A percentile compares a stretch with the other conserved stretches of the same genome.
Conservation (phyloP, 2,329 filamentous ascomycete species). For the Xylaria sp. region DNA sequence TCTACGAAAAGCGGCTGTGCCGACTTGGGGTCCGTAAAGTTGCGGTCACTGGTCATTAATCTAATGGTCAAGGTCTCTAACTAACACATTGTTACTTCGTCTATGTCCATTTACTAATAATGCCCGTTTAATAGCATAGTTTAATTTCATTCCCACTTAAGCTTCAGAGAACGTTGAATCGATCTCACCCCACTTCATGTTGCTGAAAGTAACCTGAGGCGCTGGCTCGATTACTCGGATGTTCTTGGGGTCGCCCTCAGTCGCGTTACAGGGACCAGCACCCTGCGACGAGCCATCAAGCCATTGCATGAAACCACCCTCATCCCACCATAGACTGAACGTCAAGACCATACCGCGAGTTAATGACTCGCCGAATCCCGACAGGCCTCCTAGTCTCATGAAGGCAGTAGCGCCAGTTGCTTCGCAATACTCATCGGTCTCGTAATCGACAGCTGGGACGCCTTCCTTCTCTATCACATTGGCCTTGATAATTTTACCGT, state of each 20-base stretch:
- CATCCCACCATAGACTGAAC: constrained; percentile 64
- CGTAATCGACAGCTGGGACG: constrained; percentile 45
- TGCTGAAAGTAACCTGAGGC: constrained; percentile 63
- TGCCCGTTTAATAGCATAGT: background rate
- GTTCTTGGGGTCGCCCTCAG: constrained; percentile 57
- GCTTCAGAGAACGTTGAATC: constrained; percentile 56
- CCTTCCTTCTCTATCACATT: constrained; percentile 48
- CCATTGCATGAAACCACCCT: constrained; percentile 62
- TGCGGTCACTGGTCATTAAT: constrained; percentile 1
- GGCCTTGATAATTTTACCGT: constrained; percentile 50
- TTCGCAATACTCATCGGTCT: constrained; percentile 51
- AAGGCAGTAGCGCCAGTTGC: constrained; percentile 49
- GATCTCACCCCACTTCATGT: constrained; percentile 66
- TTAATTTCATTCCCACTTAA: background rate
- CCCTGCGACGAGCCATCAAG: constrained; percentile 60
- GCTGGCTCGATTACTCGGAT: constrained; percentile 57
- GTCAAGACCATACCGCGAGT: constrained; percentile 60
- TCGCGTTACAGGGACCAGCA: constrained; percentile 61
- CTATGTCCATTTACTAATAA: constrained; percentile 3
- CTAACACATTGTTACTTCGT: constrained; percentile 12
- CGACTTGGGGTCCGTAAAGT: constrained; percentile 8
- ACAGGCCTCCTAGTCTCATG: constrained; percentile 53
- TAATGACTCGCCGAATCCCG: constrained; percentile 57
- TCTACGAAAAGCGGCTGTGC: background rate
- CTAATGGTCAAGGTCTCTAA: background rate